Percentiles rank a stretch among this genome's conserved stretches.
These are phyloP conservation scores for Mycena galopus DNA, from an alignment of 768 basidiomycete genomes.

Conservation along the genomic window DNA sequence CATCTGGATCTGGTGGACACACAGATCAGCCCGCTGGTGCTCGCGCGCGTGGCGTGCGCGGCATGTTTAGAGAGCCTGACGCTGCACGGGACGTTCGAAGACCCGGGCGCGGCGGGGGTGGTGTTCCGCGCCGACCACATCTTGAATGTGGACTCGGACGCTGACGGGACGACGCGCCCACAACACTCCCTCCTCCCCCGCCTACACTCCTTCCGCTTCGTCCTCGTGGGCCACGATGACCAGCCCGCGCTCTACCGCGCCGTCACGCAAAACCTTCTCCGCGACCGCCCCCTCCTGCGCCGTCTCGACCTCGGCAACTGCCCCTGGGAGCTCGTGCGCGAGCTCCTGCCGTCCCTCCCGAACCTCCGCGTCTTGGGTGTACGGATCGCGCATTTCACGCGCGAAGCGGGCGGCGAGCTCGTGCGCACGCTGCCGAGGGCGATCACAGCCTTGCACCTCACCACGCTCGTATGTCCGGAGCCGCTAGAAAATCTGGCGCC, in stretches of 20 bases:
- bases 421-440: constrained; percentile 56
- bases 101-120: constrained; percentile 67
- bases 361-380: constrained; percentile 69
- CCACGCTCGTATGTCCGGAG: constrained; percentile 64
- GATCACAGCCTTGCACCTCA: constrained; percentile 68
- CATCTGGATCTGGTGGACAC: constrained; percentile 81
- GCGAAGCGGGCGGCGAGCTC: constrained; percentile 52
- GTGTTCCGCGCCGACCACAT: constrained; percentile 75
- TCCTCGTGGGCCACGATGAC: constrained; percentile 74
- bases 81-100: constrained; percentile 75
- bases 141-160: constrained; percentile 59
- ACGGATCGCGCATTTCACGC: constrained; percentile 64
- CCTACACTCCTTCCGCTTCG: constrained; percentile 72
- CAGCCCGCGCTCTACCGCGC: constrained; percentile 64
- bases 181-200: constrained; percentile 72
- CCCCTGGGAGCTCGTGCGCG: constrained; percentile 71
- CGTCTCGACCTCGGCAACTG: constrained; percentile 74
- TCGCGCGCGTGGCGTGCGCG: constrained; percentile 73
- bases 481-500: constrained; percentile 69
- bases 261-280: constrained; percentile 67
- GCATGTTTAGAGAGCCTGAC: constrained; percentile 73
- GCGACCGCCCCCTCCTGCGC: constrained; percentile 60
- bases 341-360: constrained; percentile 65
- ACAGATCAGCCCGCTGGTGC: constrained; percentile 72
- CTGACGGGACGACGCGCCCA: not conserved